phyloP scores from a whole-genome alignment of 192 early-diverging fungal species.

The Gonapodya sp. region DNA sequence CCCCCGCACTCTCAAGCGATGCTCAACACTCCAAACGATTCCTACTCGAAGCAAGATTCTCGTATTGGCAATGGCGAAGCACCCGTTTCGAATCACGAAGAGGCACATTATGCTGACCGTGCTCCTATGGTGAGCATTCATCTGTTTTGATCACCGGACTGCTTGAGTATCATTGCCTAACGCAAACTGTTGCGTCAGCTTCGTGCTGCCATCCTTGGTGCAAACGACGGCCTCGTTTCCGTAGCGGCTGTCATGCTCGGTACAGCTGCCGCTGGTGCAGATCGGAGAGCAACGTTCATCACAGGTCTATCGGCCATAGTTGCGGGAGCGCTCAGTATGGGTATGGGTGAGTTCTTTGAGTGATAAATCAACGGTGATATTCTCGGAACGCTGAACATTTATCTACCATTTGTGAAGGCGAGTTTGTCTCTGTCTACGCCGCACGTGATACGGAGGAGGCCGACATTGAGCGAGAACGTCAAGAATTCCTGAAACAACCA shows the following conservation, averaged over 20 bases:
- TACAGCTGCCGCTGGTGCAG: neutral
- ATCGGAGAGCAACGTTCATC: neutral
- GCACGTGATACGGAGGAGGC: conserved; percentile 12
- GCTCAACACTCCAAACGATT: neutral
- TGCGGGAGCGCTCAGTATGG: conserved; percentile 14
- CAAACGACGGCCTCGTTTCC: conserved; percentile 16
- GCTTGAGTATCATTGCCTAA: neutral
- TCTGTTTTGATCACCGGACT: no score
- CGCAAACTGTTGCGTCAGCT: neutral
- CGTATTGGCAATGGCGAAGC: neutral
- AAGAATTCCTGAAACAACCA: conserved; percentile 10
- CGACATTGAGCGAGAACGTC: conserved; percentile 8
- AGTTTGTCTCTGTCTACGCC: conserved; percentile 10
- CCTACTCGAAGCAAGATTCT: neutral
- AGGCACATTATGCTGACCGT: neutral
- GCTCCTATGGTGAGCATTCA: neutral
- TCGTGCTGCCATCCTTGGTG: conserved; percentile 12
- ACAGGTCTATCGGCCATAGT: conserved; percentile 11
- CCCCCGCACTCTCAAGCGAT: neutral
- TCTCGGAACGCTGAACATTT: neutral
- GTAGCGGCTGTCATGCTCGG: conserved; percentile 6
- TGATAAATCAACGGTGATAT: neutral
- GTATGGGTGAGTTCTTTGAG: conserved; percentile 2
- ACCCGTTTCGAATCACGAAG: neutral
- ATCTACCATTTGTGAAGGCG: neutral